phyloP scores from a whole-genome alignment of 2,329 filamentous ascomycete genomes.

The Fusarium hainanense region DNA sequence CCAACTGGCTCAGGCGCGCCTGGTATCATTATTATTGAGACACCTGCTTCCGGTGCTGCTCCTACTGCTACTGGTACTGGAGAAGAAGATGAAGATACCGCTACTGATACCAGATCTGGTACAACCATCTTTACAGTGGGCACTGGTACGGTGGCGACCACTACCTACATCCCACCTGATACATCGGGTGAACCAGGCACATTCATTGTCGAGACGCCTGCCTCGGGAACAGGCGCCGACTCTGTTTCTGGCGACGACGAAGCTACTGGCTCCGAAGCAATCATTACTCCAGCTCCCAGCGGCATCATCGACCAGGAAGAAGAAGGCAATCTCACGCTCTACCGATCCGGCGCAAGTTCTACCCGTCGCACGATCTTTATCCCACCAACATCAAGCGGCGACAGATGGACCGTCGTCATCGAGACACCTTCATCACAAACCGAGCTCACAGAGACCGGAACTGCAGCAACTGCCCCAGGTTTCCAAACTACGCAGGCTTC shows the following conservation, averaged over 20 bases:
- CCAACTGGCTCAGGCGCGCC: neutral
- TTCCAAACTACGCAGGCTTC: conserved; percentile 1
- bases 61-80: neutral
- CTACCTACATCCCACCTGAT: neutral
- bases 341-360: neutral
- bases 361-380: neutral
- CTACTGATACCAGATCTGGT: neutral
- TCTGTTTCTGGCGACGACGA: neutral
- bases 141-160: neutral
- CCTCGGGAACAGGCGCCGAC: neutral
- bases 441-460: conserved; percentile 2
- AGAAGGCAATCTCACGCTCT: conserved; percentile 9
- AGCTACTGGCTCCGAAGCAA: neutral
- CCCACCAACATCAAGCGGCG: neutral
- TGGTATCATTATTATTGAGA: conserved; percentile 8
- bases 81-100: accelerated
- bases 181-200: neutral
- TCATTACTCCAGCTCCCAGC: neutral
- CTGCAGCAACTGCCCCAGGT: neutral
- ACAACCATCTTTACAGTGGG: conserved; percentile 1
- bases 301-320: neutral
- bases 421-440: conserved; percentile 9
- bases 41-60: neutral
- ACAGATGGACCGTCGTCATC: conserved; percentile 8
- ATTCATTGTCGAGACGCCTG: conserved; percentile 1